These are phyloP conservation scores for Dryas integrifolia DNA, from an alignment of 331 rosid genomes.

Conservation along the genomic window DNA sequence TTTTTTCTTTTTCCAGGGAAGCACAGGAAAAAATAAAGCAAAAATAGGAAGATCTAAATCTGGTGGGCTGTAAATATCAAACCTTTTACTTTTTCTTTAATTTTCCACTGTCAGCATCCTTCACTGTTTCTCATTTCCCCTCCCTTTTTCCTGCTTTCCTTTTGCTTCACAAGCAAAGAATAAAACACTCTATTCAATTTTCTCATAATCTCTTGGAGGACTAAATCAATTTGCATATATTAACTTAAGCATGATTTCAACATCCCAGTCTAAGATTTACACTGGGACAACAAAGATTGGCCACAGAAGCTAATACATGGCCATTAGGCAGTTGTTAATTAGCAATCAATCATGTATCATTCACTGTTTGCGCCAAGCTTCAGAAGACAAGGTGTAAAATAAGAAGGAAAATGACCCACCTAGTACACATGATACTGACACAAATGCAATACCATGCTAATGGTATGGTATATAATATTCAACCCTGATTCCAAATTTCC, in stretches of 20 bases:
- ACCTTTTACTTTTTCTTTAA: constrained; percentile 41
- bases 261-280: constrained; percentile 33
- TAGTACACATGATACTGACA: constrained; percentile 12
- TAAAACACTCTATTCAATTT: constrained; percentile 31
- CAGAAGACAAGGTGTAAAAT: constrained; percentile 18
- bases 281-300: constrained; percentile 32
- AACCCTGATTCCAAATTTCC: too few species aligned
- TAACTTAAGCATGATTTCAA: constrained; percentile 27
- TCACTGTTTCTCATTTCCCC: constrained; percentile 29
- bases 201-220: constrained; percentile 13
- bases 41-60: constrained; percentile 37
- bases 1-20: background rate
- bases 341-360: constrained; percentile 34
- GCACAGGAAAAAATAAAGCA: constrained; percentile 15
- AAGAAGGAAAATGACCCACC: constrained; percentile 16
- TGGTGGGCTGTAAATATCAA: constrained; percentile 63
- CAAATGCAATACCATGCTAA: background rate
- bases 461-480: background rate
- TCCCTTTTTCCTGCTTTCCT: constrained; percentile 32
- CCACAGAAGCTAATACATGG: constrained; percentile 10
- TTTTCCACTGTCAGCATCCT: constrained; percentile 34
- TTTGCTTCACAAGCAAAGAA: constrained; percentile 77
- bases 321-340: constrained; percentile 32
- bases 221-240: constrained; percentile 3
- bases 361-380: constrained; percentile 17